Percentiles rank a stretch among this genome's conserved stretches.
phyloP scores from a whole-genome alignment of 768 basidiomycete species.

The Coprinopsis cinerea region DNA sequence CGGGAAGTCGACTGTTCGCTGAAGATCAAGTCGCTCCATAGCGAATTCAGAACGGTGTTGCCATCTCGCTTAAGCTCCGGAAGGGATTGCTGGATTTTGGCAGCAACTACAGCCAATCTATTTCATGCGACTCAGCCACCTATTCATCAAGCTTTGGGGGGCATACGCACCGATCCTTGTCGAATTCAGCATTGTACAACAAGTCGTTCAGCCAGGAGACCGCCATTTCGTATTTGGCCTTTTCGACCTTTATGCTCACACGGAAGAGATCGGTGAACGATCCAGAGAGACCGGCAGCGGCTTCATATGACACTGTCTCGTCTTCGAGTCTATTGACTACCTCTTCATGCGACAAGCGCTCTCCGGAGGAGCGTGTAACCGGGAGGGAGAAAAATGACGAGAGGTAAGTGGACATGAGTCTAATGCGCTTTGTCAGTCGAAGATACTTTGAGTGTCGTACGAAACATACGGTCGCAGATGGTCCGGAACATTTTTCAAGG shows the following conservation, averaged over 20 bases:
- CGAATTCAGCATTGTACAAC: constrained; percentile 68
- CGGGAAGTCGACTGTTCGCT: constrained; percentile 65
- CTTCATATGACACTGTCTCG: constrained; percentile 85
- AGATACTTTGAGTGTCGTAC: background rate
- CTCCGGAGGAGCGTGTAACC: constrained; percentile 63
- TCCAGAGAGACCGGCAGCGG: constrained; percentile 55
- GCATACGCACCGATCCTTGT: constrained; percentile 63
- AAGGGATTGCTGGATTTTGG: constrained; percentile 85
- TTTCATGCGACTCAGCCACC: too few species aligned
- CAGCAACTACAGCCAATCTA: constrained; percentile 80
- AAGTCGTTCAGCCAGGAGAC: constrained; percentile 84
- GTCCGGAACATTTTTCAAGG: constrained; percentile 65
- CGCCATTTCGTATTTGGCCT: constrained; percentile 69
- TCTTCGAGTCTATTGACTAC: constrained; percentile 88
- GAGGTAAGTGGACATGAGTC: constrained; percentile 74
- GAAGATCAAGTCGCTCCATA: constrained; percentile 62
- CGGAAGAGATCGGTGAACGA: constrained; percentile 72
- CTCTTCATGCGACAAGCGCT: constrained; percentile 74
- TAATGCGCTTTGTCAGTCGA: constrained; percentile 7
- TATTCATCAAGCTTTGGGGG: too few species aligned
- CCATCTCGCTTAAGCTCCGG: constrained; percentile 92
- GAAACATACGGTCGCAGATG: constrained; percentile 65
- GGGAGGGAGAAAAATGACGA: constrained; percentile 87
- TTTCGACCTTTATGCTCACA: constrained; percentile 82
- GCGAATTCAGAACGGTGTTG: constrained; percentile 65